These are phyloP conservation scores for Cordyceps tenuipes DNA, from an alignment of 2,329 filamentous ascomycete genomes.

Conservation along the genomic window DNA sequence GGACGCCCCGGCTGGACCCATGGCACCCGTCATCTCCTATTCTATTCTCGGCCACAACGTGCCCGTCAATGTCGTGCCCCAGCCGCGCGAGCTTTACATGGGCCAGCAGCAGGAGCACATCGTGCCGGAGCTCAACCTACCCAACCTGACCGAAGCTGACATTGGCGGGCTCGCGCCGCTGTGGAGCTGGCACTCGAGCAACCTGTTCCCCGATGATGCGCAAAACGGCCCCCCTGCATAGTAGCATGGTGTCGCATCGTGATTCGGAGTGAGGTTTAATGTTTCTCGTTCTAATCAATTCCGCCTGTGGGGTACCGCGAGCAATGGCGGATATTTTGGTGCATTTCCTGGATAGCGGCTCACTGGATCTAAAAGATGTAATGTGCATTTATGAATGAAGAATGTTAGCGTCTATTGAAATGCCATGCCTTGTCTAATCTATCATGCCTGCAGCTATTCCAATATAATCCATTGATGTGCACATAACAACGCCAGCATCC, in stretches of 20 bases:
- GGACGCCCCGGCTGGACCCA: background rate
- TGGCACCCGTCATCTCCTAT: conserved; percentile 4
- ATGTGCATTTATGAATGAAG: no score
- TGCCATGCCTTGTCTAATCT: no score
- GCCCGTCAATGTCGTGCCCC: conserved; percentile 3
- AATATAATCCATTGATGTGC: background rate
- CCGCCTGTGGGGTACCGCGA: no score
- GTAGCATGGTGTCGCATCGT: background rate
- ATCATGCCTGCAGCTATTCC: background rate
- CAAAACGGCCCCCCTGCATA: background rate
- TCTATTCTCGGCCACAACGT: conserved; percentile 10
- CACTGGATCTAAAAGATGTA: no score
- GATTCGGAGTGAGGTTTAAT: no score
- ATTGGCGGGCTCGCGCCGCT: conserved; percentile 18
- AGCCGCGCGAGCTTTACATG: conserved; percentile 2
- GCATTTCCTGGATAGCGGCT: no score
- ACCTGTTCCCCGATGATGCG: conserved; percentile 16
- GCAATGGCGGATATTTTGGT: no score
- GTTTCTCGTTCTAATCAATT: no score
- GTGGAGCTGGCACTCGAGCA: conserved; percentile 19
- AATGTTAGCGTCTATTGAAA: no score
- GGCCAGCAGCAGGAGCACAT: conserved; percentile 5
- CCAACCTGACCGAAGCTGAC: conserved; percentile 17
- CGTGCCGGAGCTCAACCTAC: conserved; percentile 14
- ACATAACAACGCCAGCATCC: background rate